Base-by-base conservation (phyloP, 495 filamentous ascomycete genomes). In the Patellaria atrata region DNA sequence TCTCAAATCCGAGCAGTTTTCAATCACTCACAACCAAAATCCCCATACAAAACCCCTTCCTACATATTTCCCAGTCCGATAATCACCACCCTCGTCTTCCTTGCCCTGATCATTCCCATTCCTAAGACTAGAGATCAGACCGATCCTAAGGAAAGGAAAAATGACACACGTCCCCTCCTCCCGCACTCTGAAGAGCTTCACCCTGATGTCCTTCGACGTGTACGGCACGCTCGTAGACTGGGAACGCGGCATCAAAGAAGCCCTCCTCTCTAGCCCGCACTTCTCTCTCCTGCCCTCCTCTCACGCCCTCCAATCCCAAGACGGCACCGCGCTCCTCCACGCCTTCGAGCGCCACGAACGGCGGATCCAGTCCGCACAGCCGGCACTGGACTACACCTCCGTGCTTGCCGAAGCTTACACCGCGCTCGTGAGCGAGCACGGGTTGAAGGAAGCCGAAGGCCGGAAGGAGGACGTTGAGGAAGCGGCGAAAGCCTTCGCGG, bases 191-290 rank as follows among this genome's bases (percentile, higher is more conserved):
- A 53, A 52, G 12, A 37, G 56, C 40, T 70, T 58, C 53, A 54
- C 48, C 3, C 50, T 74, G 35, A 70, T 84, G 21, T 62, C 59
- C 50, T 89, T 91, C 60, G 81, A 91, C 54, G 71, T 79, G 62
- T 87, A 82, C 54, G 78, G 81, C 52, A 91, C 82, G 0, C 66
- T 86, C 16, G 73, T 87, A 31, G 78, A 86, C 62, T 82, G 77
- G 77, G 70, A 84, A 52, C 37, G 45, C 16, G 56, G 62, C 22
- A 41, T 63, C 31, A 37, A 49, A 33, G 37, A 37, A 11, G 47
- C 55, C 8, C 48, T 63, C 22, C 10, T 44, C 10, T 27, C 26
- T 28, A 16, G 22, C 16, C 22, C 23, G n/a, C 2, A 17, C 4
- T 48, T 66, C 26, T 33, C 53, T 12, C 53, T 53, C 15, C 54